Evolutionary conservation across 2,329 filamentous ascomycete genomes (phyloP).

Genomic region (Trichoderma asperellum): DNA sequence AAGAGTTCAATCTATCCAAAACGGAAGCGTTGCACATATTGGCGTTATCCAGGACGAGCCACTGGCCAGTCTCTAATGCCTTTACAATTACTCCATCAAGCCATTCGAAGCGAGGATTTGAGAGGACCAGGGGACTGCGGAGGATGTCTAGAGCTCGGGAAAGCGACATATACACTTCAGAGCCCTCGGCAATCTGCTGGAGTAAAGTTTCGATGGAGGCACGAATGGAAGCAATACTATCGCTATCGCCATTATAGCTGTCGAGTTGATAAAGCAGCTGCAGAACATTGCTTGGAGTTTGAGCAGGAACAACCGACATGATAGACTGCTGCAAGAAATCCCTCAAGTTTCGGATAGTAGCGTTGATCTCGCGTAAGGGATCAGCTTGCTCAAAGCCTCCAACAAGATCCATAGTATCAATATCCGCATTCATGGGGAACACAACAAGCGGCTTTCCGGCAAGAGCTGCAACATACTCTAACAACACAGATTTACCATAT

Average conservation of each 20-base stretch:
- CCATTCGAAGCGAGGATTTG: conserved; percentile 90
- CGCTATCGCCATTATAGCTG: conserved; percentile 44
- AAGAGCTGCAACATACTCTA: conserved; percentile 79
- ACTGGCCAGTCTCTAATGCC: conserved; percentile 82
- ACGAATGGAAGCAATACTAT: conserved; percentile 46
- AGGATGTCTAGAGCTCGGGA: conserved; percentile 55
- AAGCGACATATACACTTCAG: conserved; percentile 53
- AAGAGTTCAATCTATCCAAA: conserved; percentile 88
- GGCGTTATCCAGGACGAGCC: conserved; percentile 95
- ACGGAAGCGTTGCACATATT: conserved; percentile 96
- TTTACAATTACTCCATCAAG: conserved; percentile 90
- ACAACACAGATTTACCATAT: conserved; percentile 80
- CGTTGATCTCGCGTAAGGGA: conserved; percentile 70
- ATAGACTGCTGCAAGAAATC: conserved; percentile 56
- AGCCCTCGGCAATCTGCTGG: conserved; percentile 47
- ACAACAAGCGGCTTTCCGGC: conserved; percentile 77
- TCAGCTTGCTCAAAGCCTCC: conserved; percentile 97
- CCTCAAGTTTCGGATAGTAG: conserved; percentile 54
- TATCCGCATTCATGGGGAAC: conserved; percentile 90
- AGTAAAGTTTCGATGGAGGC: conserved; percentile 47
- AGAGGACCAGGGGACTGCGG: conserved; percentile 58
- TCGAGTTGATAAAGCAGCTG: conserved; percentile 57
- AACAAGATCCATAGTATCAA: conserved; percentile 95
- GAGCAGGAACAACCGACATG: conserved; percentile 52
- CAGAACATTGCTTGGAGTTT: conserved; percentile 53